These are phyloP conservation scores for Pichia norvegensis DNA, from an alignment of 1,139 yeast genomes.

Conservation along the genomic window DNA sequence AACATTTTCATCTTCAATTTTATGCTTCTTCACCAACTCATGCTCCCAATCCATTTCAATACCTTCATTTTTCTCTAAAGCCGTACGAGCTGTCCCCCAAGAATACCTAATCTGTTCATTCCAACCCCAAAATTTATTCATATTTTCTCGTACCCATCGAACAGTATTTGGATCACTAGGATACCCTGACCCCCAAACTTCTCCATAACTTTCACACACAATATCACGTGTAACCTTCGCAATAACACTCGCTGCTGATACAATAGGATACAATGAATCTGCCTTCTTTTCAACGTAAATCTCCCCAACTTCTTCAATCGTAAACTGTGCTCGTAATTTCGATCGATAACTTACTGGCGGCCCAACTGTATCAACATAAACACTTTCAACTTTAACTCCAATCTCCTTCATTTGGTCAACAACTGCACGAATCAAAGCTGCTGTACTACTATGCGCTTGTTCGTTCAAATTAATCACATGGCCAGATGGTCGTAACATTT, in stretches of 20 bases:
- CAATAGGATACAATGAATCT: constrained; percentile 88
- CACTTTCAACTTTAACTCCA: constrained; percentile 38
- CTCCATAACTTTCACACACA: constrained; percentile 12
- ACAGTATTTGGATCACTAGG: constrained; percentile 88
- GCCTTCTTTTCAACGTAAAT: constrained; percentile 94
- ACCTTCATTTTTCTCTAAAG: constrained; percentile 48
- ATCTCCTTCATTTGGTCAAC: constrained; percentile 47
- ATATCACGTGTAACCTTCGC: constrained; percentile 92
- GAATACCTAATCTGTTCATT: constrained; percentile 66
- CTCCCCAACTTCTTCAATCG: constrained; percentile 38
- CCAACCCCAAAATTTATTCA: constrained; percentile 87
- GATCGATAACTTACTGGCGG: constrained; percentile 82
- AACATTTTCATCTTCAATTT: neutral
- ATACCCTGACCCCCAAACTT: constrained; percentile 80
- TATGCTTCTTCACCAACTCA: constrained; percentile 26
- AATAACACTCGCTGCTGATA: constrained; percentile 92
- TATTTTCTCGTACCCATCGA: constrained; percentile 54
- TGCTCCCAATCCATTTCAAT: constrained; percentile 50
- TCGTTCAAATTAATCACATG: constrained; percentile 73
- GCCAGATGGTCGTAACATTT: constrained; percentile 66
- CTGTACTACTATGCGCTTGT: constrained; percentile 95
- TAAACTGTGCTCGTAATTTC: constrained; percentile 64
- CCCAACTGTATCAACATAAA: constrained; percentile 94
- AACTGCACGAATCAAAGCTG: constrained; percentile 59
- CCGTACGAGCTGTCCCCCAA: constrained; percentile 88